Base-by-base conservation (phyloP, 352 stramenopile genomes). In the Globisporangium okanoganense region DNA sequence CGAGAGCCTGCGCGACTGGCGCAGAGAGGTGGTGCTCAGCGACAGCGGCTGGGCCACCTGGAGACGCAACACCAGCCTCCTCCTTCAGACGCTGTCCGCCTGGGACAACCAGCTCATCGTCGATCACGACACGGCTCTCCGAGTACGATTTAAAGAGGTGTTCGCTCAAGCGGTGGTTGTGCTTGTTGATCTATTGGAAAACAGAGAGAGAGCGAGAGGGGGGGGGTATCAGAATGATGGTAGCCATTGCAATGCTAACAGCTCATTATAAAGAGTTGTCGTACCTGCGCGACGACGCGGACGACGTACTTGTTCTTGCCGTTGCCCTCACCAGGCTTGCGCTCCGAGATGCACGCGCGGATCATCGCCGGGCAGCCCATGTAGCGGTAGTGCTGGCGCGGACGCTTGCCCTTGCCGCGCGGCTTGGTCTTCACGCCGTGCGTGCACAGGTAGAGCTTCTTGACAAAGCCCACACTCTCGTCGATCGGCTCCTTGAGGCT, bases 71-170 rank as follows among this genome's bases (percentile, higher is more conserved):
- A 38, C 20, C 36, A 0, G 62, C 45, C 43, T 92, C 83, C 55
- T 89, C 80, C 41, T 88, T 90, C 8, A 72, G 5, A 9, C 75
- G 76, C 45, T 85, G 79, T 12, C 56, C 45, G 20, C 74, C 70
- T 22, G 76, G 72, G 48, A 87, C 71, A 1, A 90, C 66, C 7
- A 93, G 75, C 41, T 93, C 84, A 47, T 93, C 84, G 45, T 93
- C 84, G 63, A 93, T 90, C 47, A 93, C 84, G 13, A 93, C 84
- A n/a, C 84, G 84, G 64, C 76, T 91, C 53, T 93, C 84, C 45
- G 84, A 85, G 66, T 93, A 93, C 55, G 84, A 93, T 69, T 93
- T 93, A 69, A 90, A 93, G 55, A 93, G 64, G 58, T 93, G 84
- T 56, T 93, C 84, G 53, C 84, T 93, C 54, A 93, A 61, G n/a